Evolutionary conservation across 2,329 filamentous ascomycete genomes (phyloP).

Genomic region (Aureobasidium sp.): DNA sequence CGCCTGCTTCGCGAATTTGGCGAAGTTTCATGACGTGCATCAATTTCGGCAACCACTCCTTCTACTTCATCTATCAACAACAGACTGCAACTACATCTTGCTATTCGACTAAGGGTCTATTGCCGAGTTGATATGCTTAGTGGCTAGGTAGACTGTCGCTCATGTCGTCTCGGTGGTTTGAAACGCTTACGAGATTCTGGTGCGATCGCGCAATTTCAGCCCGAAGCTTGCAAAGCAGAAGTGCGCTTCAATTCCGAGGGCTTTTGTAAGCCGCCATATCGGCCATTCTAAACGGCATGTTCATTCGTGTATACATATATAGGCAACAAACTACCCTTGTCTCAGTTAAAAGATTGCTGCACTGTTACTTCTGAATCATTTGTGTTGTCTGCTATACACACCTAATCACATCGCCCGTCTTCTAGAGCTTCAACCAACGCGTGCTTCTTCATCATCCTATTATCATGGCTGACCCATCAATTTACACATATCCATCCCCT

Average conservation of each 20-base stretch:
- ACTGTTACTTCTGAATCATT: too few relatives aligned
- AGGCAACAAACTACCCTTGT: not conserved
- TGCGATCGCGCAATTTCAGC: slow-evolving; percentile 1
- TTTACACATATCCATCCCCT: slow-evolving; percentile 50
- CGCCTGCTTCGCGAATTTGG: slow-evolving; percentile 1
- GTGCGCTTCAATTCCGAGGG: slow-evolving; percentile 14
- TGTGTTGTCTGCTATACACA: not conserved
- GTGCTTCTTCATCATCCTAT: not conserved
- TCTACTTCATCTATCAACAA: not conserved
- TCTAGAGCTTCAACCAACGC: too few relatives aligned
- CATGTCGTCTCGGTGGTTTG: not conserved
- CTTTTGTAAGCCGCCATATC: slow-evolving; percentile 4
- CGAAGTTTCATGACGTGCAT: not conserved
- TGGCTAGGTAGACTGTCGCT: not conserved
- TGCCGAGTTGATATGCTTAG: not conserved
- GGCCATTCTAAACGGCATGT: not conserved
- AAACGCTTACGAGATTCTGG: not conserved
- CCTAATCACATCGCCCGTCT: not conserved
- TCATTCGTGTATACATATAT: not conserved
- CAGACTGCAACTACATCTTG: not conserved
- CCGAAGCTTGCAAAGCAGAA: slow-evolving; percentile 5
- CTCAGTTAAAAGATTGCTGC: too few relatives aligned
- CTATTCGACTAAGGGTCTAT: too few relatives aligned
- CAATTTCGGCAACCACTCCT: not conserved
- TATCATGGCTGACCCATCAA: slow-evolving; percentile 44